Base-by-base conservation (phyloP, 345 rosid species). In the Theobroma cacao region DNA sequence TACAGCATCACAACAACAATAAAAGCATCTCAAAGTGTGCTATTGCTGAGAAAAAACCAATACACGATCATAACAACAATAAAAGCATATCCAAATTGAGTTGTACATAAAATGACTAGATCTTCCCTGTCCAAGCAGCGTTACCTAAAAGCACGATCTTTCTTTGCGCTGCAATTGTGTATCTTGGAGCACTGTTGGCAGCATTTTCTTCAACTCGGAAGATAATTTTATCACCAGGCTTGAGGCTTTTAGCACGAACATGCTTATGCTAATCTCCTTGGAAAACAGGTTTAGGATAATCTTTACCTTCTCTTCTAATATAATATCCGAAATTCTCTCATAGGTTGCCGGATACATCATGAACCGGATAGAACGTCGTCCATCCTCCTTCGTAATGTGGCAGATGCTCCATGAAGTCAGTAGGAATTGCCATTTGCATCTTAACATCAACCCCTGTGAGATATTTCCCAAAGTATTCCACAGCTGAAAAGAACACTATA, bases 351-450 rank as follows among this genome's bases (percentile, higher is more conserved):
- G 73, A 26, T 2, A 26, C 36, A 68, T 68, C 55, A 0, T 15
- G 34, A 2, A 68, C 73, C 22, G 34, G 34, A 7, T 43, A 68
- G 1, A 2, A 24, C 41, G 43, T 68, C 4, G 56, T 68, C 9
- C 33, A 5, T 24, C 73, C 73, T 11, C 73, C 55, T 68, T 68
- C 55, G 5, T 26, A 68, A 26, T 7, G 13, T 4, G 73, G 73
- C 11, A 68, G 14, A 26, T 68, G 55, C 33, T 1, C 0, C 1
- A 45, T 7, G 55, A 68, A 45, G 2, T 45, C 73, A 7, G 5
- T 68, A 8, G 73, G 73, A 68, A 68, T 45, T 18, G 36, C 73
- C 34, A 68, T 20, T 45, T 68, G 73, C 73, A 43, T 68, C 2
- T 43, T 15, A 14, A 67, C 52, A 67, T 67, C 72, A 41, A 22